Evolutionary conservation across 2,329 filamentous ascomycete genomes (phyloP).

Genomic region (Podosphaera fusca): DNA sequence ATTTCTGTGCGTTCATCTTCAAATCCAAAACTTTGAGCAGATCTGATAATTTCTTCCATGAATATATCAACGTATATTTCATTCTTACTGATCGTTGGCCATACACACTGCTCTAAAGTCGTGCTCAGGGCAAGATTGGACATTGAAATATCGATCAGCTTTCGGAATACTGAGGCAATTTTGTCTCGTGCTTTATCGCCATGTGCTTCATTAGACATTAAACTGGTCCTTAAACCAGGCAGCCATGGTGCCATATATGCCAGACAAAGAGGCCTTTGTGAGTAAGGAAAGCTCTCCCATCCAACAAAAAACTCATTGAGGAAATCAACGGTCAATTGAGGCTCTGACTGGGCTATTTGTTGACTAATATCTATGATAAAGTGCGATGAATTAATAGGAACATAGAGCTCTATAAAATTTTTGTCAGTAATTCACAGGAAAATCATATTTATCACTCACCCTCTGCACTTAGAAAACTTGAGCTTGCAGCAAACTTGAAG

Average conservation of each 20-base stretch:
- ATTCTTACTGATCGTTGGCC: conserved; percentile 40
- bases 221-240: conserved; percentile 32
- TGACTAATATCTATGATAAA: conserved; percentile 45
- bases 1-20: conserved; percentile 36
- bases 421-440: conserved; percentile 1
- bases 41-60: conserved; percentile 41
- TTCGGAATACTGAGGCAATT: conserved; percentile 37
- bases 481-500: conserved; percentile 41
- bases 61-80: conserved; percentile 44
- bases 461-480: conserved; percentile 37
- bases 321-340: conserved; percentile 45
- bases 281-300: conserved; percentile 45
- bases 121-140: conserved; percentile 34
- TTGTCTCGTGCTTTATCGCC: conserved; percentile 44
- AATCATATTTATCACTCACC: conserved; percentile 19
- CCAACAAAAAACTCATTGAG: conserved; percentile 51
- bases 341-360: conserved; percentile 36
- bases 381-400: conserved; percentile 37
- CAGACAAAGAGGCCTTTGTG: conserved; percentile 42
- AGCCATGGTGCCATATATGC: conserved; percentile 52
- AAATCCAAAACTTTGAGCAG: conserved; percentile 32
- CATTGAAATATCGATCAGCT: conserved; percentile 41
- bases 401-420: conserved; percentile 28
- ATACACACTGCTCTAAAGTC: conserved; percentile 40
- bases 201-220: conserved; percentile 35